These are phyloP conservation scores for Tricholoma flavovirens DNA, from an alignment of 768 basidiomycete species.

Conservation along the genomic window DNA sequence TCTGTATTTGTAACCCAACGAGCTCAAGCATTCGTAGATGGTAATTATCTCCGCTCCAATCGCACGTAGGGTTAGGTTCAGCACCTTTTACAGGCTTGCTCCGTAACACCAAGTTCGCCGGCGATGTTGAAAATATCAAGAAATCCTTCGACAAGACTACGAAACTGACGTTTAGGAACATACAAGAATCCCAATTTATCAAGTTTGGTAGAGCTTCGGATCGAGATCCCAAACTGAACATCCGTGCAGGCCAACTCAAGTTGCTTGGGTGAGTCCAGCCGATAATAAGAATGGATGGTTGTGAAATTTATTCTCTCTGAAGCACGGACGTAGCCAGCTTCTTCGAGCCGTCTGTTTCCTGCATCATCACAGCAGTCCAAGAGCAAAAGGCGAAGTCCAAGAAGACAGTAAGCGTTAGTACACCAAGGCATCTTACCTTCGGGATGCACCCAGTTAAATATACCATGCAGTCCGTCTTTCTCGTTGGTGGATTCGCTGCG, in stretches of 20 bases:
- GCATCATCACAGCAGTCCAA: conserved; percentile 28
- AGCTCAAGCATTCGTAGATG: conserved; percentile 32
- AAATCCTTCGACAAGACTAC: conserved; percentile 37
- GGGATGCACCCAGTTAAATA: background rate
- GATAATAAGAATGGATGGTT: background rate
- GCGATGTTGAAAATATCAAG: conserved; percentile 33
- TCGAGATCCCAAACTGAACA: conserved; percentile 28
- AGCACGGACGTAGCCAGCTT: conserved; percentile 31
- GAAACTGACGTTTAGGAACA: conserved; percentile 33
- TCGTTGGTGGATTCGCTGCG: conserved; percentile 57
- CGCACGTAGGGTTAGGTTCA: background rate
- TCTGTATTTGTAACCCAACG: conserved; percentile 46
- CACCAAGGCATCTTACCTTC: conserved; percentile 1
- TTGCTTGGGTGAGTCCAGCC: conserved; percentile 24
- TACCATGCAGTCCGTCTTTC: conserved; percentile 32
- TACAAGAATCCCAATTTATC: conserved; percentile 32
- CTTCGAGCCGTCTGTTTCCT: conserved; percentile 33
- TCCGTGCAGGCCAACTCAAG: conserved; percentile 37
- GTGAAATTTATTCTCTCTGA: background rate
- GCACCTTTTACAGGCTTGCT: conserved; percentile 29
- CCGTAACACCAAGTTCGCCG: conserved; percentile 31
- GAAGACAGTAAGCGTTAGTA: conserved; percentile 25
- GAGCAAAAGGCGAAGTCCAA: conserved; percentile 15
- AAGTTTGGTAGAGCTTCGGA: conserved; percentile 36
- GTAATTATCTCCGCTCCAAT: conserved; percentile 21